Evolutionary conservation across 2,329 filamentous ascomycete species (phyloP), one percentile per base, ranked within the genome.

Genomic region (Ophiocordyceps sinensis): DNA sequence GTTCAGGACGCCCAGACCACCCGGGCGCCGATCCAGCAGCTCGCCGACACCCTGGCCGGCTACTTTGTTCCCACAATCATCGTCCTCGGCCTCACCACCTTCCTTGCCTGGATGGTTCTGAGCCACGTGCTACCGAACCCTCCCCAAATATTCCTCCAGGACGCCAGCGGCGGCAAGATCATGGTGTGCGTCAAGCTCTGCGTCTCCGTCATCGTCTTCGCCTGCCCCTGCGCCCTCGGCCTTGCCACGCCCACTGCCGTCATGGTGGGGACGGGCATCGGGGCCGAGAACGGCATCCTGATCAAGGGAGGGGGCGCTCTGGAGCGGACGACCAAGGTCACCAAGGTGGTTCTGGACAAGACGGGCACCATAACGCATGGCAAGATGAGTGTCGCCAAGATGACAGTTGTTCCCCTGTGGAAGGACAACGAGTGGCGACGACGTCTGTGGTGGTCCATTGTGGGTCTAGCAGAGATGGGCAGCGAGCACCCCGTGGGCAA

Each of bases 141-240:
- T n/a, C 91, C 91, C 2, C 74, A 79, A 55, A 88, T 96, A 47
- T 98, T 98, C 62, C 65, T 82, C 23, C 72, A 83, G 44, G 78
- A 81, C 44, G 74, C 76, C 36, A 89, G 83, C 54, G 91, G 91
- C 46, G 91, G 91, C 42, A 89, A 85, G 57, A 68, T 95, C 47
- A 95, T 98, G 85, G 85, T 96, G 3, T 98, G 91, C 57, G 69
- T 96, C 47, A 93, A 96, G 66, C 78, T 98, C 14, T 96, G 91
- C 63, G 98, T 98, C 51, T 94, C 91, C 0, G 91, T 98, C 49
- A 94, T 98, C 55, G 91, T 96, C 17, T 95, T 98, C 59, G 91
- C 91, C 5, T 98, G 91, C 56, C 91, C 91, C 15, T 98, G 91
- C 56, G 91, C 91, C 1, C 76, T 98, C n/a, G 91, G 91, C 42